Base-by-base conservation (phyloP, 2,329 filamentous ascomycete genomes). In the Remersonia thermophila region DNA sequence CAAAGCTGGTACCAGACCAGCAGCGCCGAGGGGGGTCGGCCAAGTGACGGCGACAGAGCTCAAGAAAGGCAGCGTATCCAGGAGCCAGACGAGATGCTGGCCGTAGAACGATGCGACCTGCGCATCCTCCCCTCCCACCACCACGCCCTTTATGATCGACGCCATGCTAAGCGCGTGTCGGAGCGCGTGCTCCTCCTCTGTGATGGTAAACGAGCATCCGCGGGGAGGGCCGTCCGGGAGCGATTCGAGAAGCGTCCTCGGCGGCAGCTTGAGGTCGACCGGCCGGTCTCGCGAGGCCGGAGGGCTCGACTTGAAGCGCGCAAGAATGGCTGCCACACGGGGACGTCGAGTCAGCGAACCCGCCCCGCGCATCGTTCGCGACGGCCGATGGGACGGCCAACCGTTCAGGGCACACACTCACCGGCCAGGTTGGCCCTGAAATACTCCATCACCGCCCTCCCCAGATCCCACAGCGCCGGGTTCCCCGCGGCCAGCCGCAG, bases 381-480 rank as follows among this genome's bases (percentile, higher is more conserved):
- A 4, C 20, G 5, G 5, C 20, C 20, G 20, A 9, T 23, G 3
- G 9, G 17, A 40, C 7, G 14, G 14, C 33, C 20, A 26, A 33
- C 8, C 17, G 8, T 16, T 5, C 8, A n/a, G n/a, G n/a, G n/a
- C n/a, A n/a, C n/a, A 31, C 18, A 54, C 61, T 48, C 55, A 73
- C 69, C 57, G 27, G 60, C 56, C 30, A 70, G 55, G 37, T 54
- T 63, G 47, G 61, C 57, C 41, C 66, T 64, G 10, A 76, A 51
- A 47, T 76, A 77, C 12, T 56, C 47, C 39, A 72, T 53, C 17
- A 67, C 56, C 6, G 55, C 51, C 3, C 61, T 55, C 7, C 57
- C 57, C 25, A 70, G 41, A 7, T 60, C 53, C 71, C 72, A 75
- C 13, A 77, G 48, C 14, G 50, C 53, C 14, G 61, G 60, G 3